Evolutionary conservation across 352 stramenopile species (phyloP), one percentile per base, ranked within the genome.

Genomic region (Globisporangium barbulae): DNA sequence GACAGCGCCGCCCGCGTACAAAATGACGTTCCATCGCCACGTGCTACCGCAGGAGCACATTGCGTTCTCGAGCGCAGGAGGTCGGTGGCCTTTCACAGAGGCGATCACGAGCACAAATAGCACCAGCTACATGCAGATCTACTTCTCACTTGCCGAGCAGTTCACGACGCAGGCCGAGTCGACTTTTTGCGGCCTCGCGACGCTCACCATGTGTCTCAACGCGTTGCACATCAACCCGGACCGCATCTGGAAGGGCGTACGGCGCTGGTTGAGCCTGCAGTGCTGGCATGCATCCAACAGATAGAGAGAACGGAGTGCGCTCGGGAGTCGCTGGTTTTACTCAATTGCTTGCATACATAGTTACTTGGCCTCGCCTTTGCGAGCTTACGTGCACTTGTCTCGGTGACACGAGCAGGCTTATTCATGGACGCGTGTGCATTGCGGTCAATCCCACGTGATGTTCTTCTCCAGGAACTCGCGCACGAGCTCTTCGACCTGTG

Each of bases 121-220:
- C n/a, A 25, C 55, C 22, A 88, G 89, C 64, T 91, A 83, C 73
- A 93, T 93, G 85, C 79, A 91, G 53, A 92, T 90, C 50, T 99
- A 98, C 81, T 98, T 98, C 66, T 78, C 85, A 6, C 71, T 98
- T 59, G 88, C 87, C 0, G 89, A 97, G 65, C 82, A 96, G 70
- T 97, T 96, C 64, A 91, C 73, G 22, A 94, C 89, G 1, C 93
- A 98, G 63, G 85, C 92, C 21, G 96, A 97, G 71, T 93, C 96
- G 52, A 88, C 88, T 2, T 98, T 89, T 63, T 98, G 94, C 65
- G 89, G 76, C 0, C 74, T 98, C 12, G 88, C 90, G 2, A 91
- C 90, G 15, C 70, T 94, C 7, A 85, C 85, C 8, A 96, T 96
- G 67, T 93, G 82, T 28, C 69, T 93, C 4, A 93, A 93, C 45